phyloP scores from a whole-genome alignment of 768 basidiomycete species.

The Tulasnella sp. region DNA sequence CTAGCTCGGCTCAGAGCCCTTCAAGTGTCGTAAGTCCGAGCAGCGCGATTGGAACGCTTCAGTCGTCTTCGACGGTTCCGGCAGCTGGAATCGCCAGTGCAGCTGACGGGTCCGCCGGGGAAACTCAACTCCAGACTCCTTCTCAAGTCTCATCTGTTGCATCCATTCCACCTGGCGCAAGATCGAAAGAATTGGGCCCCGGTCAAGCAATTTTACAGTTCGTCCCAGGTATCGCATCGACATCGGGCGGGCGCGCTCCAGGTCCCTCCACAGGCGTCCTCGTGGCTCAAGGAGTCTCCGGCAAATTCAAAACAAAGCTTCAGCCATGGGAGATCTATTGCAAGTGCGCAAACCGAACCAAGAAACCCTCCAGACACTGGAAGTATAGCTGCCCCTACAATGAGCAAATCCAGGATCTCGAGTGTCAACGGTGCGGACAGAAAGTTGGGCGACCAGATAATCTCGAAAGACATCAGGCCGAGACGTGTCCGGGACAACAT shows the following conservation, averaged over 20 bases:
- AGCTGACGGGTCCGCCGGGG: not conserved
- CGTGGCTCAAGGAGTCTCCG: too few relatives aligned
- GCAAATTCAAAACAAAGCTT: not conserved
- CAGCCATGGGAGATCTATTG: not conserved
- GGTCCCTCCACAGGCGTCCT: not conserved
- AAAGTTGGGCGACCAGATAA: not conserved
- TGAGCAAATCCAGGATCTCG: not conserved
- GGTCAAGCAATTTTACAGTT: not conserved
- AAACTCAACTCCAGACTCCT: not conserved
- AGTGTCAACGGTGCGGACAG: not conserved
- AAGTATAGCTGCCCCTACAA: not conserved
- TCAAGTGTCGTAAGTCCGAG: not conserved
- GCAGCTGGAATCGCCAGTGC: not conserved
- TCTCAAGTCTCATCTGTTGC: not conserved
- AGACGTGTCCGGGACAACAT: not conserved
- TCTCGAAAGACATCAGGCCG: not conserved
- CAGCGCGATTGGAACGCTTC: not conserved
- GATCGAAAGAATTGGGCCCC: not conserved
- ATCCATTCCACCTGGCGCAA: not conserved
- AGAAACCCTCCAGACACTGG: not conserved
- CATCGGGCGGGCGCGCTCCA: not conserved
- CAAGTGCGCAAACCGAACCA: not conserved
- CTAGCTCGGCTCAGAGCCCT: not conserved
- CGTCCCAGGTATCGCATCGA: not conserved
- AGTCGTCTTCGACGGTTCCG: not conserved